Conservation (phyloP, 257 asterid genomes). For the Solanum virginianum region DNA sequence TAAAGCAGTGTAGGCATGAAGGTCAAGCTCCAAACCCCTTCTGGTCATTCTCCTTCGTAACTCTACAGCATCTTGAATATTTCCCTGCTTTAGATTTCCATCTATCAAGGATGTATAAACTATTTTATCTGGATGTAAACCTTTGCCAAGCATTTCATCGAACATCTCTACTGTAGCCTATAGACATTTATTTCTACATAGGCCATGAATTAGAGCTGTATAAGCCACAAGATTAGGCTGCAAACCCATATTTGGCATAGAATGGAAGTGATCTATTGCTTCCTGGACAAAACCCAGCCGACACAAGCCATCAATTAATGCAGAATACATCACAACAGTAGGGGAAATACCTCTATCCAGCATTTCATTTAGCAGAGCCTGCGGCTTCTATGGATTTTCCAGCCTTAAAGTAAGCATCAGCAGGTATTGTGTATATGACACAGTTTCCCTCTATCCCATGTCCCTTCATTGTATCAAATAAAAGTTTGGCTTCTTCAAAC, state of each 20-base stretch:
- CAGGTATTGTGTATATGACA: too few species aligned
- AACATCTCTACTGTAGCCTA: constrained; percentile 55
- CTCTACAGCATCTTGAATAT: constrained; percentile 52
- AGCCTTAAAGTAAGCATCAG: too few species aligned
- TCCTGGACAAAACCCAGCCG: constrained; percentile 53
- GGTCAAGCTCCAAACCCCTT: constrained; percentile 60
- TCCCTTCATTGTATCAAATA: too few species aligned
- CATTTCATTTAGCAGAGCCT: too few species aligned
- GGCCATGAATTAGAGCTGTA: constrained; percentile 67
- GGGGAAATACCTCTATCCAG: too few species aligned
- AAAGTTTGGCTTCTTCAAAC: too few species aligned
- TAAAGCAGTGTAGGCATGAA: constrained; percentile 64
- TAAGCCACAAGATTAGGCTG: constrained; percentile 58
- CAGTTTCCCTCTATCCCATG: too few species aligned
- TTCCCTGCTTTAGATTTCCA: constrained; percentile 63
- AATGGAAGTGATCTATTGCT: constrained; percentile 44
- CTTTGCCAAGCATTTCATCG: constrained; percentile 51
- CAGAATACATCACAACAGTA: constrained; percentile 48
- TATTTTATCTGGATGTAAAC: constrained; percentile 53
- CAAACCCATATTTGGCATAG: constrained; percentile 39
- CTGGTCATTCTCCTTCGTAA: constrained; percentile 49
- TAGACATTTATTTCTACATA: constrained; percentile 40
- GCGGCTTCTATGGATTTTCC: too few species aligned
- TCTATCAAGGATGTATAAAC: constrained; percentile 57
- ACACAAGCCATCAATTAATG: constrained; percentile 64